phyloP scores from a whole-genome alignment of 2,329 filamentous ascomycete genomes.

The Cladorrhinum sp. region DNA sequence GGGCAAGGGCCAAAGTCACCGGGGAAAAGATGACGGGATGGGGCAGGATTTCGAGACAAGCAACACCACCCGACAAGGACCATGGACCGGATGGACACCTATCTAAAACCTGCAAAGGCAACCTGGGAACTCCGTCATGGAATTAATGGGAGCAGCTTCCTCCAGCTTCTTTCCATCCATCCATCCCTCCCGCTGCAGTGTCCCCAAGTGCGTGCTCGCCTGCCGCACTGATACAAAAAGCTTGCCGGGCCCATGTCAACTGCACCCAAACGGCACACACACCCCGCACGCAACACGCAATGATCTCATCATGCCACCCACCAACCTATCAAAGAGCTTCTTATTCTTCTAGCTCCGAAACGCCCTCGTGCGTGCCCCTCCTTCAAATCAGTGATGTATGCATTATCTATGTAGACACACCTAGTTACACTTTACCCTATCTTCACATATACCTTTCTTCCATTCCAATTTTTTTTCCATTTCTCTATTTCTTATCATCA shows the following conservation, averaged over 20 bases:
- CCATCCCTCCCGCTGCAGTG: neutral
- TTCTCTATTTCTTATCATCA: neutral
- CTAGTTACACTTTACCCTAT: neutral
- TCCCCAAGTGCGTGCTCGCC: neutral
- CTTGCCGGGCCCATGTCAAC: constrained; percentile 3
- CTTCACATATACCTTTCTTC: neutral
- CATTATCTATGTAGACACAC: neutral
- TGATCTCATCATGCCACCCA: constrained; percentile 33
- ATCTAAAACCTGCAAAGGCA: constrained; percentile 14
- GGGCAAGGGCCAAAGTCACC: neutral
- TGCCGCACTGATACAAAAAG: neutral
- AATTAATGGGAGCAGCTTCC: neutral
- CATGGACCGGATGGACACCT: neutral
- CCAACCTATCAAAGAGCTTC: constrained; percentile 2
- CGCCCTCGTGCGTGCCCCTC: neutral
- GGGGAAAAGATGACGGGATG: constrained; percentile 17
- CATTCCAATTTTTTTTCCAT: neutral
- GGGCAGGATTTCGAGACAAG: constrained; percentile 17
- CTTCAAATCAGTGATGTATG: neutral
- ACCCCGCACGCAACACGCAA: constrained; percentile 7
- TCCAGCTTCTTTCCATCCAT: neutral
- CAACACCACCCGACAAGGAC: constrained; percentile 6
- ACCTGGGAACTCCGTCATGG: neutral
- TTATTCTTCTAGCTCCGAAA: neutral
- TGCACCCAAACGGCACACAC: neutral